phyloP scores from a whole-genome alignment of 352 stramenopile genomes.

The Vaucheria bursata region DNA sequence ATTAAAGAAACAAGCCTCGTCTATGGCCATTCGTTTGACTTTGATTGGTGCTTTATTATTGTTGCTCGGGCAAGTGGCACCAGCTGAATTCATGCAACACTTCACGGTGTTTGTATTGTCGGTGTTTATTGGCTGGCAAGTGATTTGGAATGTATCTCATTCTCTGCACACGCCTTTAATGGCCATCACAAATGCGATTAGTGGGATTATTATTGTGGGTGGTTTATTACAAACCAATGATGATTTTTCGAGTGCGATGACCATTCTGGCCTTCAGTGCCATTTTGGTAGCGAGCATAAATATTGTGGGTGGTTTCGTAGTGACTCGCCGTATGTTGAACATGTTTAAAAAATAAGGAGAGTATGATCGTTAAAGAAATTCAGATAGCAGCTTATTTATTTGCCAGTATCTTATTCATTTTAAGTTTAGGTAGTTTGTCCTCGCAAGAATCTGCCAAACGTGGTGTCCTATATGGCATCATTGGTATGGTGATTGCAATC shows the following conservation, averaged over 20 bases:
- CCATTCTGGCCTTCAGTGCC: not conserved
- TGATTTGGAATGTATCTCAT: conserved; percentile 55
- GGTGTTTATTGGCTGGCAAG: conserved; percentile 46
- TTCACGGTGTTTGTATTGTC: conserved; percentile 69
- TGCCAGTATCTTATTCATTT: conserved; percentile 60
- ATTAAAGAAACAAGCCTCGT: no score
- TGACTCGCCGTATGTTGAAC: not conserved
- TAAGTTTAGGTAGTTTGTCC: conserved; percentile 63
- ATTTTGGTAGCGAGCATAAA: not conserved
- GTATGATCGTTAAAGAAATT: not conserved
- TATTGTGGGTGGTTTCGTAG: not conserved
- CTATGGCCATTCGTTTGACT: no score
- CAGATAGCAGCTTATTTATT: conserved; percentile 14
- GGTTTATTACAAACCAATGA: no score
- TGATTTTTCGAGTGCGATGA: no score
- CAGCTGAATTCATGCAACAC: no score
- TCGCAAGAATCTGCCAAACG: conserved; percentile 61
- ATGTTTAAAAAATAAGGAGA: not conserved
- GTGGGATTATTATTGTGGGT: no score
- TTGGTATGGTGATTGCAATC: conserved; percentile 65
- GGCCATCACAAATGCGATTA: not conserved
- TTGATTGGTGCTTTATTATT: no score
- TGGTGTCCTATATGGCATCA: conserved; percentile 61
- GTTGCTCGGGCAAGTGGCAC: no score
- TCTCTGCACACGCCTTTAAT: not conserved